Evolutionary conservation across 108 stramenopile genomes (phyloP).

Genomic region (Cyclotella atomus): DNA sequence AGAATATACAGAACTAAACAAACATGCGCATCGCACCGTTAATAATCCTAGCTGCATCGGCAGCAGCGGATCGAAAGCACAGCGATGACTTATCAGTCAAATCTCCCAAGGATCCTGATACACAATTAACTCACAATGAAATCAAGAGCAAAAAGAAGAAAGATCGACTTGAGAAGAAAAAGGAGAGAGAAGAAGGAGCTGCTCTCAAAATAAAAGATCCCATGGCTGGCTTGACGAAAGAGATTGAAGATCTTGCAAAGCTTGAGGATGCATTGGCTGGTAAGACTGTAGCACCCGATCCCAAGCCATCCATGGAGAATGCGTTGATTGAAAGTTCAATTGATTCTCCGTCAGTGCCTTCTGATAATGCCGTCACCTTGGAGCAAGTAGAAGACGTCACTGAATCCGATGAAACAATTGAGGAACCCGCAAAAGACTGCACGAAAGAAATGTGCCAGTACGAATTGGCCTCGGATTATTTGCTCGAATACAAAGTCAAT

Average conservation of each 20-base stretch:
- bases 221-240: neutral
- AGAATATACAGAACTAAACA: too few species aligned
- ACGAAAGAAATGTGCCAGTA: constrained; percentile 5
- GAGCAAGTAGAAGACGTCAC: neutral
- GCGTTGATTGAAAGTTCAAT: too few species aligned
- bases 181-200: neutral
- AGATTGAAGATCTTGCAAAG: constrained; percentile 4
- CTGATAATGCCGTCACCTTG: neutral
- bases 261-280: neutral
- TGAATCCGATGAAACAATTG: neutral
- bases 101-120: too few species aligned
- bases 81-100: too few species aligned
- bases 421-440: constrained; percentile 2
- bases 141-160: neutral
- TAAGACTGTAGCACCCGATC: too few species aligned
- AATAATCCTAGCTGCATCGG: neutral
- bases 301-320: too few species aligned
- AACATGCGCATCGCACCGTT: neutral
- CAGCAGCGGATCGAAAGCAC: too few species aligned
- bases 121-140: neutral
- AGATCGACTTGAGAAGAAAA: constrained; percentile 1
- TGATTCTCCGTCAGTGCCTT: too few species aligned
- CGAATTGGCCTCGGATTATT: neutral
- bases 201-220: neutral
- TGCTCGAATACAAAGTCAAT: constrained; percentile 16